phyloP scores from a whole-genome alignment of 1,139 yeast genomes.

The Hemisphaericaspora subhashii region DNA sequence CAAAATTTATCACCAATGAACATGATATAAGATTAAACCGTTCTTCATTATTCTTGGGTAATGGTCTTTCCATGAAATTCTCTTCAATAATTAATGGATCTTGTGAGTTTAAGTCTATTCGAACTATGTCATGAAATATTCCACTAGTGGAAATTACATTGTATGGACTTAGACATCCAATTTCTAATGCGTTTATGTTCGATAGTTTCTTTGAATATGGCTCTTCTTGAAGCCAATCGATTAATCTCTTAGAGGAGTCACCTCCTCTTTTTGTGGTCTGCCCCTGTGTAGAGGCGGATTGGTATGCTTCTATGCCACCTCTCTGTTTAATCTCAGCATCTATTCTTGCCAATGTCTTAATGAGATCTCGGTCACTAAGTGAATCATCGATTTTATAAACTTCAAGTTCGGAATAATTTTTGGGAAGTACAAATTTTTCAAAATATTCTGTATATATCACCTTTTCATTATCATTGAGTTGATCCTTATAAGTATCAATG shows the following conservation, averaged over 20 bases:
- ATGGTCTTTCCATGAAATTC: slow-evolving; percentile 79
- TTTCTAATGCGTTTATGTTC: slow-evolving; percentile 59
- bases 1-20: slow-evolving; percentile 85
- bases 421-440: slow-evolving; percentile 8
- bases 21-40: slow-evolving; percentile 72
- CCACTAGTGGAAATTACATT: slow-evolving; percentile 67
- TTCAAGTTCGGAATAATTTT: slow-evolving; percentile 15
- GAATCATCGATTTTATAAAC: slow-evolving; percentile 23
- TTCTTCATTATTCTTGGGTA: slow-evolving; percentile 47
- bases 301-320: slow-evolving; percentile 77
- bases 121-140: slow-evolving; percentile 46
- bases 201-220: slow-evolving; percentile 14
- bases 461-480: slow-evolving; percentile 10
- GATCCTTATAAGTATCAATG: slow-evolving; percentile 24
- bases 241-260: slow-evolving; percentile 76
- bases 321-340: slow-evolving; percentile 58
- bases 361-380: slow-evolving; percentile 17
- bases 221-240: slow-evolving; percentile 58
- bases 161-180: slow-evolving; percentile 72
- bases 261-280: slow-evolving; percentile 81
- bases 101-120: slow-evolving; percentile 83
- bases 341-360: slow-evolving; percentile 47
- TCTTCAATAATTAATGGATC: slow-evolving; percentile 69
- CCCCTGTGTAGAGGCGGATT: slow-evolving; percentile 84
- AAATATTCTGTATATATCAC: slow-evolving; percentile 7